Evolutionary conservation across 371 early-diverging fungal species (phyloP).

Genomic region (Rhizopus microsporus): DNA sequence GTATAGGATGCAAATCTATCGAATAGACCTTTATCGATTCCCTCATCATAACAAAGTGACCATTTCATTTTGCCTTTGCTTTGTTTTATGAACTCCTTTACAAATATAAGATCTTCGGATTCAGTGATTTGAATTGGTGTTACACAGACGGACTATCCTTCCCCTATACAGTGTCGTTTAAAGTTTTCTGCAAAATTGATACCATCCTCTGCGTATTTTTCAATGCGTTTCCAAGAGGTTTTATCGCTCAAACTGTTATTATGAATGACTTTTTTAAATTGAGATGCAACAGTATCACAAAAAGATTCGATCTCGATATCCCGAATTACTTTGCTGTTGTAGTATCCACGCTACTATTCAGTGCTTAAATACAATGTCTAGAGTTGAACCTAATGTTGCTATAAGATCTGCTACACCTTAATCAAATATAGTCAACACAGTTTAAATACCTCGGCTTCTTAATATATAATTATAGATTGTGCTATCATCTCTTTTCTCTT

Average conservation of each 20-base stretch:
- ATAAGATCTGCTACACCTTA: too few species aligned
- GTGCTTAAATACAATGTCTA: too few species aligned
- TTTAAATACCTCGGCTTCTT: too few species aligned
- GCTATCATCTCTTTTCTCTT: too few species aligned
- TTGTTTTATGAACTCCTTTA: slow-evolving; percentile 15
- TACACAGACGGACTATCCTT: slow-evolving; percentile 15
- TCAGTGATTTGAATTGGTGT: slow-evolving; percentile 16
- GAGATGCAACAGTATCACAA: slow-evolving; percentile 12
- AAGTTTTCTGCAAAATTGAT: slow-evolving; percentile 14
- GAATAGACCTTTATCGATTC: slow-evolving; percentile 14
- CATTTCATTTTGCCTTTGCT: slow-evolving; percentile 14
- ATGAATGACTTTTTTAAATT: slow-evolving; percentile 17
- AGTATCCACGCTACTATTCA: too few species aligned
- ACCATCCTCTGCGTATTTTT: slow-evolving; percentile 15
- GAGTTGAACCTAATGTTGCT: too few species aligned
- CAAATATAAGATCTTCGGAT: slow-evolving; percentile 12
- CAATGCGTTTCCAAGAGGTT: slow-evolving; percentile 13
- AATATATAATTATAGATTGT: too few species aligned
- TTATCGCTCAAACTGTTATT: slow-evolving; percentile 11
- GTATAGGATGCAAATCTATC: slow-evolving; percentile 11
- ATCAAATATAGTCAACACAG: too few species aligned
- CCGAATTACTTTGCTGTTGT: slow-evolving; percentile 15
- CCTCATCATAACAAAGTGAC: slow-evolving; percentile 15
- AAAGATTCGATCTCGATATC: slow-evolving; percentile 19
- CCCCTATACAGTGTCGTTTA: slow-evolving; percentile 14